Evolutionary conservation across 2,329 filamentous ascomycete genomes (phyloP), one percentile per base, ranked within the genome.

Genomic region (Phyllosticta citribraziliensis): DNA sequence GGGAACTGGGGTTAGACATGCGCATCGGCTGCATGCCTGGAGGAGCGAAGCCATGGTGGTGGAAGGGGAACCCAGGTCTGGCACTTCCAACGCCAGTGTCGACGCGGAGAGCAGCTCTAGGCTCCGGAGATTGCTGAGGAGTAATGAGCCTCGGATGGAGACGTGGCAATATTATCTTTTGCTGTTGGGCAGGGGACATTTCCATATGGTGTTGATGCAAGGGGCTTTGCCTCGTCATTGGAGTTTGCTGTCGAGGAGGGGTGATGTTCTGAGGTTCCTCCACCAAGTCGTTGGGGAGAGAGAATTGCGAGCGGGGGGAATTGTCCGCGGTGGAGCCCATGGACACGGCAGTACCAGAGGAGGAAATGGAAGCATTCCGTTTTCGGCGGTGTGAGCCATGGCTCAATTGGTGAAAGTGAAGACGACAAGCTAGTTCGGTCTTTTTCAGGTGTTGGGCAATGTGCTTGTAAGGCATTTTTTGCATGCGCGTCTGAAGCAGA

Each of bases 391-490:
- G 89, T 78, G 84, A 89, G 62, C 88, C 88, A 72, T 91, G 89
- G 65, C 87, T 91, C 65, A 94, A 82, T 70, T 94, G 89, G 70
- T 95, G 89, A 72, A 90, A 93, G 75, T 94, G 90, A 64, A 95
- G 82, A 65, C 90, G 89, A 76, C 89, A 95, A 55, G 89, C 89
- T 63, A 94, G 80, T 77, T 94, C 89, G 0, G 89, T 94, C 80
- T 94, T 95, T 76, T 91, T 90, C 67, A 94, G 78, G 68, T 92
- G 87, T 63, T 87, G 84, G 62, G 89, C 89, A 71, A 94, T 94
- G 72, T 93, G 88, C 80, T 93, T 94, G 76, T 94, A 94, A 0
- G 89, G 89, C 85, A 93, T 91, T 77, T 93, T 93, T 70, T 92
- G 88, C 69, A 89, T 83, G 62, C 89, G 88, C 63, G 88, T 92